phyloP scores from a whole-genome alignment of 1,139 yeast genomes.

The Magnusiomyces ingens region DNA sequence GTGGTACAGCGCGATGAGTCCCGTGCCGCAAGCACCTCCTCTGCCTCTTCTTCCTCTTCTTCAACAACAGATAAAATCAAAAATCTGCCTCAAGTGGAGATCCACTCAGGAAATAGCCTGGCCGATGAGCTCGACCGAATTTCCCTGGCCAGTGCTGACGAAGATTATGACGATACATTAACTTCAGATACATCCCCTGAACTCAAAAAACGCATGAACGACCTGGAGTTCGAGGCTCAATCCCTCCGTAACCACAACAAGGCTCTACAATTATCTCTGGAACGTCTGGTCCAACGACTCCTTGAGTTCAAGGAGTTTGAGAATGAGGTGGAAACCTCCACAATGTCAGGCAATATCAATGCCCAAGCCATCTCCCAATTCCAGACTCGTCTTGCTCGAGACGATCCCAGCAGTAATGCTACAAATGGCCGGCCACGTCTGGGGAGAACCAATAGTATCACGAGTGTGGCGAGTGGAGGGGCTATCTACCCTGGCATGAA shows the following conservation, averaged over 20 bases:
- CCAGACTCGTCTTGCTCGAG: constrained; percentile 23
- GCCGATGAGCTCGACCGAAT: constrained; percentile 3
- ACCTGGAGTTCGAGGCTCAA: constrained; percentile 10
- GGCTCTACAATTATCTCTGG: constrained; percentile 19
- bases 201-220: constrained; percentile 8
- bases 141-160: background rate
- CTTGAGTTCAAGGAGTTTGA: constrained; percentile 30
- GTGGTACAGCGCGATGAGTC: too few relatives aligned
- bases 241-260: constrained; percentile 12
- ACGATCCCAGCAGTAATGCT: background rate
- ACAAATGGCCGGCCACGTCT: background rate
- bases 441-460: background rate
- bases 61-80: constrained; percentile 24
- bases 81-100: background rate
- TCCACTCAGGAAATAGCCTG: constrained; percentile 1
- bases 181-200: background rate
- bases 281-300: constrained; percentile 32
- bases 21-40: too few relatives aligned
- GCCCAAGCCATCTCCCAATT: constrained; percentile 27
- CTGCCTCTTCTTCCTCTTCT: too few relatives aligned
- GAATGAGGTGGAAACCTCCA: constrained; percentile 22
- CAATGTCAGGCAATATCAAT: constrained; percentile 17
- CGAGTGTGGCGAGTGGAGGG: background rate
- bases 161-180: background rate
- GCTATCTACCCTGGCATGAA: background rate